These are phyloP conservation scores for Yamadazyma akitaensis DNA, from an alignment of 805 yeast genomes.

Conservation along the genomic window DNA sequence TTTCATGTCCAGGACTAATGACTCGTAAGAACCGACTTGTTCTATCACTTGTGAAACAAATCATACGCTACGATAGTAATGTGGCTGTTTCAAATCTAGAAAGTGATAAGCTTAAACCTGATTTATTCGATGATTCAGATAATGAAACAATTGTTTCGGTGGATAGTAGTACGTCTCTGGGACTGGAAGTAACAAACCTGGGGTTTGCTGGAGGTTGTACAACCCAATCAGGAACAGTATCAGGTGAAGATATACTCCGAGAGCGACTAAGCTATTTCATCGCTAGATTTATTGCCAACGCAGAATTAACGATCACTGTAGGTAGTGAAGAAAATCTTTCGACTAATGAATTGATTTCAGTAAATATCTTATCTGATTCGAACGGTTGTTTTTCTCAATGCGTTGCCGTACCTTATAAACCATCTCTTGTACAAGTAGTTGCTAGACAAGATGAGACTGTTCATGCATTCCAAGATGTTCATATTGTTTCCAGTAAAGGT, in stretches of 20 bases:
- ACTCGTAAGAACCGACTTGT: slow-evolving; percentile 69
- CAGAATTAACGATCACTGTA: slow-evolving; percentile 52
- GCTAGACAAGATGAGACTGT: slow-evolving; percentile 47
- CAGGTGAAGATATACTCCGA: slow-evolving; percentile 48
- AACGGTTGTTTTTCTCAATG: slow-evolving; percentile 64
- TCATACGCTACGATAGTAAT: slow-evolving; percentile 41
- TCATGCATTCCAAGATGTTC: slow-evolving; percentile 43
- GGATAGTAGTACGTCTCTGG: slow-evolving; percentile 8
- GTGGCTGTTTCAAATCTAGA: slow-evolving; percentile 23
- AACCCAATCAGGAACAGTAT: not conserved
- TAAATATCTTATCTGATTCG: slow-evolving; percentile 50
- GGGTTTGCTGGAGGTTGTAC: not conserved
- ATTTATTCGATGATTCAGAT: slow-evolving; percentile 22
- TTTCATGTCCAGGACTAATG: slow-evolving; percentile 66
- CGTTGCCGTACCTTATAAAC: slow-evolving; percentile 55
- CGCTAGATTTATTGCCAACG: slow-evolving; percentile 59
- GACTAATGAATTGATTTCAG: slow-evolving; percentile 24
- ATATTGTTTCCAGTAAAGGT: slow-evolving; percentile 46
- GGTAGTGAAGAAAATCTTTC: slow-evolving; percentile 44
- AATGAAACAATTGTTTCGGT: slow-evolving; percentile 18
- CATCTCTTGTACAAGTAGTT: slow-evolving; percentile 54
- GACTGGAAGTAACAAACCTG: not conserved
- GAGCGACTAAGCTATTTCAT: slow-evolving; percentile 70
- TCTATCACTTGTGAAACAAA: slow-evolving; percentile 64
- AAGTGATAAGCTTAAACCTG: slow-evolving; percentile 25